Conservation (phyloP, 2,329 filamentous ascomycete genomes). For the Cladosporium velox region DNA sequence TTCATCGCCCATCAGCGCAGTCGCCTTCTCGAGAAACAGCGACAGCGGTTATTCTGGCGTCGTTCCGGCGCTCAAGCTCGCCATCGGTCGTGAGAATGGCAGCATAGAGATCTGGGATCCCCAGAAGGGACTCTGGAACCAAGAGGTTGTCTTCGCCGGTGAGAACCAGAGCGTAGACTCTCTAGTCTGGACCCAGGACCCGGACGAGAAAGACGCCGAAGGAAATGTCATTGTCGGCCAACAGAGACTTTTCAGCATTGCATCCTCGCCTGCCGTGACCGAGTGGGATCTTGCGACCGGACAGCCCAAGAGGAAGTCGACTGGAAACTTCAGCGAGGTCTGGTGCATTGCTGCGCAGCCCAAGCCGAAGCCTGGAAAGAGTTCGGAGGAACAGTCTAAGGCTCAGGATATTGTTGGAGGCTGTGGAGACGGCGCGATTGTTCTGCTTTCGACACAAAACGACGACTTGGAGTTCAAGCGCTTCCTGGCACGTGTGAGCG, state of each 20-base stretch:
- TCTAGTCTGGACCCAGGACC: constrained; percentile 86
- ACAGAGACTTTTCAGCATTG: constrained; percentile 91
- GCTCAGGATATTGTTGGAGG: constrained; percentile 74
- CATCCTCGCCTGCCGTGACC: constrained; percentile 86
- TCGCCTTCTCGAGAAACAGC: constrained; percentile 84
- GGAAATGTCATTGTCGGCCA: constrained; percentile 67
- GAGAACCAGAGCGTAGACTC: constrained; percentile 86
- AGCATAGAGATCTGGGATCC: constrained; percentile 99
- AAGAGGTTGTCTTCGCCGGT: constrained; percentile 85
- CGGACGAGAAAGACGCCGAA: constrained; percentile 67
- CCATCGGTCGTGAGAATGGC: constrained; percentile 88
- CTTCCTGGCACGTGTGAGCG: constrained; percentile 72
- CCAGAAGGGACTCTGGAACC: constrained; percentile 76
- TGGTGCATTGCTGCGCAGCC: constrained; percentile 96
- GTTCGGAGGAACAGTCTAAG: constrained; percentile 30
- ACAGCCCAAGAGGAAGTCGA: constrained; percentile 75
- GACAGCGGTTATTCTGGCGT: constrained; percentile 44
- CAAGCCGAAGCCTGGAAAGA: constrained; percentile 42
- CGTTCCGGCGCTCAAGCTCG: constrained; percentile 68
- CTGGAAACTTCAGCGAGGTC: constrained; percentile 91
- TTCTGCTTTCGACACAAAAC: constrained; percentile 83
- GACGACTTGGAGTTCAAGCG: constrained; percentile 78
- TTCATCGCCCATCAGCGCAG: constrained; percentile 86
- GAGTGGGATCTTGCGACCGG: constrained; percentile 91
- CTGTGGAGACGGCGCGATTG: constrained; percentile 87